phyloP scores from a whole-genome alignment of 768 basidiomycete genomes.

The Gymnopilus dilepis region DNA sequence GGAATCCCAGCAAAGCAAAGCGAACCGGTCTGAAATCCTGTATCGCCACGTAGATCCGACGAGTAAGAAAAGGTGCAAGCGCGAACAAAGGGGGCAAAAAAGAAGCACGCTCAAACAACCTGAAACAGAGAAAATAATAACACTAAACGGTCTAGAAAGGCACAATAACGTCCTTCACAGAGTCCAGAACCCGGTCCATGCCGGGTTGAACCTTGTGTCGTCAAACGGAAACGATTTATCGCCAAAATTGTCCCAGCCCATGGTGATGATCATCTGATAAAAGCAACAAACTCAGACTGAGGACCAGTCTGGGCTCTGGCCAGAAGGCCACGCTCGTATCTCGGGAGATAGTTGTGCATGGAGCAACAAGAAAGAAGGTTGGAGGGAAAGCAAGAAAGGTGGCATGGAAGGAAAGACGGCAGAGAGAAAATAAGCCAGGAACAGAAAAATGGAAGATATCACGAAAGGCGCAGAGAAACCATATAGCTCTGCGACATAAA shows the following conservation, averaged over 20 bases:
- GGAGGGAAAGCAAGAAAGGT: not conserved
- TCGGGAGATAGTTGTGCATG: not conserved
- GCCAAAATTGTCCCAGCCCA: not conserved
- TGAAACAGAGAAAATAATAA: not conserved
- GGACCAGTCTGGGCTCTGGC: constrained; percentile 2
- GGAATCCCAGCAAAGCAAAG: not conserved
- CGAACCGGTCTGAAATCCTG: not conserved
- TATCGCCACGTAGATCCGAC: not conserved
- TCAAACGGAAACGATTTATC: not conserved
- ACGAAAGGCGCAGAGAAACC: not conserved
- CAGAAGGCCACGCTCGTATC: not conserved
- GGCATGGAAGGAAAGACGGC: not conserved
- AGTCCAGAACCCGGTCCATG: constrained; percentile 1
- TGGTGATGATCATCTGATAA: constrained; percentile 5
- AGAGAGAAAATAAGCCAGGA: not conserved
- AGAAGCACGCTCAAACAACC: not conserved
- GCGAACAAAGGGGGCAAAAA: not conserved
- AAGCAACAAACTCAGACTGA: not conserved
- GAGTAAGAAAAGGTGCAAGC: not conserved
- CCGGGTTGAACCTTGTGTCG: not conserved
- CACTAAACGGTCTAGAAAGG: constrained; percentile 1
- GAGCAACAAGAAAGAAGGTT: not conserved
- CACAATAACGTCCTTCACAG: not conserved
- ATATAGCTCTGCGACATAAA: not conserved
- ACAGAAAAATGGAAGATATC: not conserved